Evolutionary conservation across 2,329 filamentous ascomycete species (phyloP).

Genomic region (Ceratocystis papillata): DNA sequence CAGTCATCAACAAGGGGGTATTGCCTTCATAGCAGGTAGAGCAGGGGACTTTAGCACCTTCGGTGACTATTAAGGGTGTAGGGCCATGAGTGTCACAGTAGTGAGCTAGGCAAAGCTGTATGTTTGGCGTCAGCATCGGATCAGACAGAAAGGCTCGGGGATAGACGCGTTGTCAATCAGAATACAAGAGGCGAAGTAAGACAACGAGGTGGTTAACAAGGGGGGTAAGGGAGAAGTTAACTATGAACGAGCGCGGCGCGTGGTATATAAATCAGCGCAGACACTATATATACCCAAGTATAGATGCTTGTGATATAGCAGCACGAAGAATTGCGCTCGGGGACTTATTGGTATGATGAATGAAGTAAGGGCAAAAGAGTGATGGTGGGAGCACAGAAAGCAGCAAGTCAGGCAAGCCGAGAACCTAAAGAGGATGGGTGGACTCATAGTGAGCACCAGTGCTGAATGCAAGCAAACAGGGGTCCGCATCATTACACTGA

Average conservation of each 20-base stretch:
- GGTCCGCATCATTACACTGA: neutral
- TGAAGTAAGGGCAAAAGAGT: neutral
- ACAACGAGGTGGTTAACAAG: neutral
- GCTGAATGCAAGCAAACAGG: neutral
- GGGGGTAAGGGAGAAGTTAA: neutral
- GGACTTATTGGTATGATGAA: slow-evolving; percentile 2
- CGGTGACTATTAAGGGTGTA: slow-evolving; percentile 59
- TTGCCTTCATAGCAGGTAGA: slow-evolving; percentile 46
- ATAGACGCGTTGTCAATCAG: slow-evolving; percentile 1
- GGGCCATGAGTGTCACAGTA: slow-evolving; percentile 62
- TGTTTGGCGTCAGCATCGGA: slow-evolving; percentile 24
- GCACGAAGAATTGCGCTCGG: slow-evolving; percentile 1
- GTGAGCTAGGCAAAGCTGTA: slow-evolving; percentile 58
- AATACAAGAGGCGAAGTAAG: neutral
- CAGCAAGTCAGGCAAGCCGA: neutral
- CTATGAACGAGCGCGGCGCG: neutral
- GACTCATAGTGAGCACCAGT: slow-evolving; percentile 1
- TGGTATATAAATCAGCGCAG: neutral
- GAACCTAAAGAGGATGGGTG: neutral
- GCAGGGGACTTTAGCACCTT: slow-evolving; percentile 52
- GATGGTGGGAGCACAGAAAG: neutral
- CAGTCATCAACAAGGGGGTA: slow-evolving; percentile 27
- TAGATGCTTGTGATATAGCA: neutral
- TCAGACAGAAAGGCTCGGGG: neutral
- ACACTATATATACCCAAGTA: slow-evolving; percentile 8